A percentile compares a stretch with the other conserved stretches of the same genome.
Conservation (phyloP, 495 filamentous ascomycete genomes). For the Hyaloscypha finlandica region DNA sequence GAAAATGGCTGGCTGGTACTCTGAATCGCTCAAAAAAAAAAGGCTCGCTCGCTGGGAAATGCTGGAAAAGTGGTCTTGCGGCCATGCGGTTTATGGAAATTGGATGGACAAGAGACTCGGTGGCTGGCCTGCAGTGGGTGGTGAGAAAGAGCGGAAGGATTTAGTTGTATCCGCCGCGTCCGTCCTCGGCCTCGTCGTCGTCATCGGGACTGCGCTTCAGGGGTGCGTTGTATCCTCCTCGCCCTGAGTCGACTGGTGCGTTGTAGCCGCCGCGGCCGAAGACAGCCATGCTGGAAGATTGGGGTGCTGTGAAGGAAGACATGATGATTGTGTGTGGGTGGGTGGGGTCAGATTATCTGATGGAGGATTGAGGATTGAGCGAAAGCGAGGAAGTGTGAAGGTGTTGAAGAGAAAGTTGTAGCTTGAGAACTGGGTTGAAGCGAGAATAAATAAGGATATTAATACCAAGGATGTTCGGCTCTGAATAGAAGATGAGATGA, state of each 20-base stretch:
- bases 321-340: slow-evolving; percentile 13
- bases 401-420: not conserved
- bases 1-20: slow-evolving; percentile 10
- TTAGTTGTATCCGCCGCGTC: slow-evolving; percentile 51
- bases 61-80: slow-evolving; percentile 14
- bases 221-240: slow-evolving; percentile 36
- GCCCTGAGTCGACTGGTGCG: slow-evolving; percentile 13
- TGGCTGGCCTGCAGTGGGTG: not conserved
- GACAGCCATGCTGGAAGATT: not conserved
- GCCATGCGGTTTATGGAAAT: slow-evolving; percentile 2
- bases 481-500: too few species aligned
- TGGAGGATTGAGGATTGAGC: not conserved
- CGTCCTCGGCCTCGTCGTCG: slow-evolving; percentile 37
- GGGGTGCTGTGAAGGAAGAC: slow-evolving; percentile 18
- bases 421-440: not conserved
- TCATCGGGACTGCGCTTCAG: slow-evolving; percentile 8
- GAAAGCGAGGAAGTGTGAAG: not conserved
- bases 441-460: not conserved
- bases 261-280: slow-evolving; percentile 41
- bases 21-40: too few species aligned
- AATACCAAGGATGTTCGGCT: too few species aligned
- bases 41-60: slow-evolving; percentile 18
- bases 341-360: not conserved
- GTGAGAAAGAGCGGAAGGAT: not conserved
- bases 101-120: not conserved